Conservation (phyloP, 2,329 filamentous ascomycete species). For the Pseudogymnoascus sp. region DNA sequence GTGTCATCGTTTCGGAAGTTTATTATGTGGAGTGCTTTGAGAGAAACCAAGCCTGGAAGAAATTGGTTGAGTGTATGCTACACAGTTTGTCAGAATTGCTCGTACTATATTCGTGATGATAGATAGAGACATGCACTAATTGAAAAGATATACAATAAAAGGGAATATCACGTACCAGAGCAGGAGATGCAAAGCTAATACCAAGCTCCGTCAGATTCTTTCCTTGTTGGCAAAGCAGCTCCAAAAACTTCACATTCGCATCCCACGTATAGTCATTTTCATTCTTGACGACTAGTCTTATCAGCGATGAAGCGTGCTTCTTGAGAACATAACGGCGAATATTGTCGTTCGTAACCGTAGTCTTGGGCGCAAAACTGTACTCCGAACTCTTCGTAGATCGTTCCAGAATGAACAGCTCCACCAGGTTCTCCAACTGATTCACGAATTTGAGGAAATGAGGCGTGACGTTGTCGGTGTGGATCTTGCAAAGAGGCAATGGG, state of each 20-base stretch:
- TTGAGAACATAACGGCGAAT: conserved; percentile 49
- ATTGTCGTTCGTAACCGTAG: conserved; percentile 44
- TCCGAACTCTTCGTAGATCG: conserved; percentile 42
- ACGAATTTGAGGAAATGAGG: conserved; percentile 45
- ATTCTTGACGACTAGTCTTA: conserved; percentile 53
- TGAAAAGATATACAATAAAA: conserved; percentile 37
- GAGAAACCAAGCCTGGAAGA: conserved; percentile 37
- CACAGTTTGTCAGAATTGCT: conserved; percentile 9
- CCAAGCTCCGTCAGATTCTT: conserved; percentile 47
- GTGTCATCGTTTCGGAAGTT: conserved; percentile 48
- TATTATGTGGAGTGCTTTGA: conserved; percentile 49
- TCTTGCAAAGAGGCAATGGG: conserved; percentile 45
- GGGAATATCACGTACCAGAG: conserved; percentile 45
- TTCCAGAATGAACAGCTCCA: conserved; percentile 54
- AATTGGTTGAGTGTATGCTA: conserved; percentile 52
- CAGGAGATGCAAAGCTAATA: conserved; percentile 38
- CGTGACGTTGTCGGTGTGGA: conserved; percentile 58
- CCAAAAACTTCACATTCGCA: conserved; percentile 44
- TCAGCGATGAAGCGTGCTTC: conserved; percentile 48
- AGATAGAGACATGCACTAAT: neutral
- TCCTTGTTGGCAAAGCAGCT: conserved; percentile 45
- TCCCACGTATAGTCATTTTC: conserved; percentile 48
- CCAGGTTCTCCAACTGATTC: conserved; percentile 42
- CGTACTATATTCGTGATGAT: conserved; percentile 5
- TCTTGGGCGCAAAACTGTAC: conserved; percentile 44